Base-by-base conservation (phyloP, 495 filamentous ascomycete genomes). In the Penicillium pulvis region DNA sequence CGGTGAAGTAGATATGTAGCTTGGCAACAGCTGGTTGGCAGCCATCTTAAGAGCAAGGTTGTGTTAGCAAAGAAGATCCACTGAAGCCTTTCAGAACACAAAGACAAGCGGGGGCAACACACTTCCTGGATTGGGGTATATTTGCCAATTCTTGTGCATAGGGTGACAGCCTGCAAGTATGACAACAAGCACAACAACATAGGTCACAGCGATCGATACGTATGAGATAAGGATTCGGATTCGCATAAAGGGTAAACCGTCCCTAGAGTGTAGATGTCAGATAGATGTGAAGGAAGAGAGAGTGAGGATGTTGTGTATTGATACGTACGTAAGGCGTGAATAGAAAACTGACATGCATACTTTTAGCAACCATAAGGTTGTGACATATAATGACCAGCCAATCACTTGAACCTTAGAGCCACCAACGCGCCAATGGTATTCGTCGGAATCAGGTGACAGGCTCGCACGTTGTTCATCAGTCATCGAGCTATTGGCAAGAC, bases 341-440 rank as follows among this genome's bases (percentile, higher is more conserved):
- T 83, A 86, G 56, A 85, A 85, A 36, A 75, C 69, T 42, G 76
- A 67, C 73, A 85, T 76, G 51, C 78, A 78, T 8, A 80, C 59
- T 58, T 86, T 86, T 42, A 86, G 58, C 0, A 62, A 65, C 71
- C 76, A 81, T 6, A 86, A 70, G 30, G 83, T 57, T n/a, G 78
- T 71, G 2, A 75, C 71, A 59, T 85, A 85, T 0, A 75, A 69
- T 7, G 74, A 76, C 82, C 82, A 84, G 2, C 81, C 80, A 1
- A 78, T 75, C 6, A 85, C 64, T 56, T 86, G 79, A 8, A 75
- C 77, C 51, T 83, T 84, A 3, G 80, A 82, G 2, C 82, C 82
- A 31, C 71, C 69, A 0, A 81, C 77, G 28, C 81, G 70, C 24
- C 66, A 39, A 12, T 53, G 36, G 53, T 78, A 79, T 57, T 81